These are phyloP conservation scores for Cladophialophora bantiana DNA, from an alignment of 2,329 filamentous ascomycete species.

Conservation along the genomic window DNA sequence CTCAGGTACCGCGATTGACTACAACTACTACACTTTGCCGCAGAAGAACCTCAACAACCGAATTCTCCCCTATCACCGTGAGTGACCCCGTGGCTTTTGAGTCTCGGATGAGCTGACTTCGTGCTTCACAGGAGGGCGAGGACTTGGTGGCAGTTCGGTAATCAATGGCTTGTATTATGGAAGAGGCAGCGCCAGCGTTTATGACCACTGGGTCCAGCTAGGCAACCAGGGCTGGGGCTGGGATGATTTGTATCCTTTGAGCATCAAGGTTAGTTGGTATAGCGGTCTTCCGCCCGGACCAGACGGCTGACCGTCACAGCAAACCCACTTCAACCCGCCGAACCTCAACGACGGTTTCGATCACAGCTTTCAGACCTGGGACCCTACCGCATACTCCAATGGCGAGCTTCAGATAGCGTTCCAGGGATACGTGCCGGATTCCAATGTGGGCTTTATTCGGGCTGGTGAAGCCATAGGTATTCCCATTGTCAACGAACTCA, in stretches of 20 bases:
- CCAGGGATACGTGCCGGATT: conserved; percentile 42
- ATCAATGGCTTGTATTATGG: conserved; percentile 35
- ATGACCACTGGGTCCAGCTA: conserved; percentile 32
- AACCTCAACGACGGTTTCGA: conserved; percentile 40
- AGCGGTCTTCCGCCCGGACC: neutral
- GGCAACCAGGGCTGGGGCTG: conserved; percentile 38
- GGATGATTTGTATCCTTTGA: conserved; percentile 26
- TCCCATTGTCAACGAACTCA: conserved; percentile 46
- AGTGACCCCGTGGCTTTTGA: neutral
- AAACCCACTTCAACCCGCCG: conserved; percentile 44
- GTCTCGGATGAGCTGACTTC: neutral
- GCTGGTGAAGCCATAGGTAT: conserved; percentile 43
- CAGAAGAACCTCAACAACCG: conserved; percentile 28
- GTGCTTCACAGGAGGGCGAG: conserved; percentile 21
- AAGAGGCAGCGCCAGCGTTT: conserved; percentile 32
- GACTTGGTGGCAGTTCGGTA: conserved; percentile 33
- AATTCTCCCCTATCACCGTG: conserved; percentile 31
- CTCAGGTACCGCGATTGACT: conserved; percentile 44
- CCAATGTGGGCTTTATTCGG: conserved; percentile 42
- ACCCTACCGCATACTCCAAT: conserved; percentile 38
- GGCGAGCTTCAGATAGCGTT: conserved; percentile 40
- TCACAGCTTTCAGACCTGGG: conserved; percentile 44
- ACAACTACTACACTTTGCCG: conserved; percentile 41
- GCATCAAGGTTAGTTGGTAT: conserved; percentile 19
- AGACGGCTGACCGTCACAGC: neutral